These are phyloP conservation scores for Lasiodiplodia hormozganensis DNA, from an alignment of 2,329 filamentous ascomycete genomes.

Conservation along the genomic window DNA sequence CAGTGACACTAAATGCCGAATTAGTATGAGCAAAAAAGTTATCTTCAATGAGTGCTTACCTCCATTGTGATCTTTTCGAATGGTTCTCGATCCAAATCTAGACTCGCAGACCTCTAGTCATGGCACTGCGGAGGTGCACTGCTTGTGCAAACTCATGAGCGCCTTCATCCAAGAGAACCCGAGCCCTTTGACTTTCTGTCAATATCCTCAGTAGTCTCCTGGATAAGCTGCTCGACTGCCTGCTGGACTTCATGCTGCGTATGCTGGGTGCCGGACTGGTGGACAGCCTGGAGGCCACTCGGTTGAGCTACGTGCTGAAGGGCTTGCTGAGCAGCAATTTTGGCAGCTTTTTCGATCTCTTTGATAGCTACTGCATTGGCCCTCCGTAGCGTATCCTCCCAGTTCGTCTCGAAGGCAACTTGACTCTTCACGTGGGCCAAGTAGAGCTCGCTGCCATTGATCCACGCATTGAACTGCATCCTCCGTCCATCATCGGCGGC, in stretches of 20 bases:
- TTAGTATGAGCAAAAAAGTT: neutral
- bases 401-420: neutral
- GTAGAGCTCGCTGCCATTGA: slow-evolving; percentile 9
- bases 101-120: neutral
- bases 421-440: neutral
- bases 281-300: neutral
- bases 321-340: neutral
- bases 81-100: neutral
- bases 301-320: neutral
- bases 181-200: neutral
- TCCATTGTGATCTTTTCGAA: neutral
- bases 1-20: neutral
- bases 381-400: neutral
- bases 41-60: neutral
- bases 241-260: neutral
- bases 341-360: neutral
- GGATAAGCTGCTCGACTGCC: neutral
- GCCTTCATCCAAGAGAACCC: neutral
- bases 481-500: neutral
- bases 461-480: slow-evolving; percentile 4
- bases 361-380: neutral
- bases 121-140: too few species aligned
- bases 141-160: too few species aligned
- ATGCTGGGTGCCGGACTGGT: neutral
- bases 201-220: neutral